Evolutionary conservation across 768 basidiomycete genomes (phyloP).

Genomic region (Russula sp.): DNA sequence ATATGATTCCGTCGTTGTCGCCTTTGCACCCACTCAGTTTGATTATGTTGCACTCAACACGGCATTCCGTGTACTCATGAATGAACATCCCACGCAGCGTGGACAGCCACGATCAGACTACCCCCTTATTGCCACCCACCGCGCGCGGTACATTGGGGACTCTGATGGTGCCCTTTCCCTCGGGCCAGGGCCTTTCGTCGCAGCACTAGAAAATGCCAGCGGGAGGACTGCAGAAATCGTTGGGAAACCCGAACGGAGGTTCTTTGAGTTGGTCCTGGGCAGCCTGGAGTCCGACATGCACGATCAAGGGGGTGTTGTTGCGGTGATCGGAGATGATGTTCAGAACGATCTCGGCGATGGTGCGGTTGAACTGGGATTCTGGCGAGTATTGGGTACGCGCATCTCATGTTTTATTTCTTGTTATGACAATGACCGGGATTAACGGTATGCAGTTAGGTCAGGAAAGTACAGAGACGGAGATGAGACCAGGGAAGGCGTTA

Average conservation of each 20-base stretch:
- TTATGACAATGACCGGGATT: slow-evolving; percentile 10
- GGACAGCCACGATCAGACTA: slow-evolving; percentile 9
- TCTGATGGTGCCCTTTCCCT: slow-evolving; percentile 48
- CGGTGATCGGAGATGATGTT: slow-evolving; percentile 63
- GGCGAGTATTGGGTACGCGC: slow-evolving; percentile 54
- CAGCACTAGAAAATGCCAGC: slow-evolving; percentile 52
- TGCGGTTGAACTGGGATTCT: slow-evolving; percentile 52
- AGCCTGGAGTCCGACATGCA: slow-evolving; percentile 33
- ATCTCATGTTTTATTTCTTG: slow-evolving; percentile 1
- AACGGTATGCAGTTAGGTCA: slow-evolving; percentile 44
- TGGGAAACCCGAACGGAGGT: slow-evolving; percentile 56
- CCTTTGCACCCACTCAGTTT: slow-evolving; percentile 47
- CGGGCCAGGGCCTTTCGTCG: slow-evolving; percentile 67
- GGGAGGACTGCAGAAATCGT: slow-evolving; percentile 46
- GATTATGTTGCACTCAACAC: slow-evolving; percentile 53
- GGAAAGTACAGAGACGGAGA: slow-evolving; percentile 65
- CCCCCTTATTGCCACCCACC: slow-evolving; percentile 56
- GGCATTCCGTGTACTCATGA: slow-evolving; percentile 59
- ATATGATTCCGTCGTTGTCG: slow-evolving; percentile 60
- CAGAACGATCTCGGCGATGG: slow-evolving; percentile 60
- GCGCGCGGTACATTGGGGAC: slow-evolving; percentile 44
- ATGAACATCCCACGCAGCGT: slow-evolving; percentile 12
- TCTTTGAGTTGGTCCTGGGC: slow-evolving; percentile 53
- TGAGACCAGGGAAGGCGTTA: slow-evolving; percentile 37
- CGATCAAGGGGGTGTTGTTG: slow-evolving; percentile 33